These are phyloP conservation scores for Gossypium arboreum DNA, from an alignment of 345 rosid species.

Conservation along the genomic window DNA sequence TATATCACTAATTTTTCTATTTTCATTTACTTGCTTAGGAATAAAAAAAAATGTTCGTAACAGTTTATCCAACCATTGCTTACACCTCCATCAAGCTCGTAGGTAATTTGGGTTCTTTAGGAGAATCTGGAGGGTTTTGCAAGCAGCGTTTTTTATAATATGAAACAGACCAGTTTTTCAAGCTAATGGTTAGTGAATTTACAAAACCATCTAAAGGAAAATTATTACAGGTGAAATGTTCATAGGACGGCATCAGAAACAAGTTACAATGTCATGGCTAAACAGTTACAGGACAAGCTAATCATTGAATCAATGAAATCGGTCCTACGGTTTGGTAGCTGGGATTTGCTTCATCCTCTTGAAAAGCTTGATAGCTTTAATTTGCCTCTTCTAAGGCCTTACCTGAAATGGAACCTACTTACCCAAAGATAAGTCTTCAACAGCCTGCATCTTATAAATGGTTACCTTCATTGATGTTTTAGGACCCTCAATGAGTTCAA, in stretches of 20 bases:
- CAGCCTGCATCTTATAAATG: constrained; percentile 8
- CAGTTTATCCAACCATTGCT: constrained; percentile 29
- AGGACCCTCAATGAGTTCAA: neutral
- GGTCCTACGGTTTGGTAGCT: neutral
- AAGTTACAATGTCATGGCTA: neutral
- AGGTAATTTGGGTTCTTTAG: constrained; percentile 31
- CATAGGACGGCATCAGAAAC: neutral
- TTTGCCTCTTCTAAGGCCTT: neutral
- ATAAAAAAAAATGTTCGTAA: constrained; percentile 49
- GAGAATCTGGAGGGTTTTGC: too few species aligned
- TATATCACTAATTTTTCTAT: too few species aligned
- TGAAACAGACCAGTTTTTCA: too few species aligned
- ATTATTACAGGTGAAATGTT: neutral
- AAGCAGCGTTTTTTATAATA: too few species aligned
- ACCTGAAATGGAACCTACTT: constrained; percentile 9
- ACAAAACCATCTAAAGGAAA: too few species aligned
- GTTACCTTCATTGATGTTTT: constrained; percentile 15
- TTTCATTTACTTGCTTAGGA: constrained; percentile 52
- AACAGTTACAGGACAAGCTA: neutral
- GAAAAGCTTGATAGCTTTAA: neutral
- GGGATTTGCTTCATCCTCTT: neutral
- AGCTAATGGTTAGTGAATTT: too few species aligned
- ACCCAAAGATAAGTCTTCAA: neutral
- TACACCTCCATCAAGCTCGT: constrained; percentile 33
- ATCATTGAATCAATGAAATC: neutral